phyloP scores from a whole-genome alignment of 2,329 filamentous ascomycete species.

The Aureobasidium sp. region DNA sequence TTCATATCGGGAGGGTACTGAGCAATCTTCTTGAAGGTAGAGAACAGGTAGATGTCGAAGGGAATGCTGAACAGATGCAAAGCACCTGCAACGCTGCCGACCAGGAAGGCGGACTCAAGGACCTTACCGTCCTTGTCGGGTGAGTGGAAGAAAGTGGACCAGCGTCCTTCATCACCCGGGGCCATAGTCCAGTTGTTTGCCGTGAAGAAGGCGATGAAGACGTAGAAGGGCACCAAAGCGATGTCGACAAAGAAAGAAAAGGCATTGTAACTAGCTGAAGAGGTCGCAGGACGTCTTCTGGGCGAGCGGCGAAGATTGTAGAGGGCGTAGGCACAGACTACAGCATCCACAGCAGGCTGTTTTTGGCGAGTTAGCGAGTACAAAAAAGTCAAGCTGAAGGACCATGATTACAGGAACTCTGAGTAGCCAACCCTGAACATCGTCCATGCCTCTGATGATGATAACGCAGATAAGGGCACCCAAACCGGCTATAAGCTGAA shows the following conservation, averaged over 20 bases:
- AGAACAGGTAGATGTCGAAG: constrained; percentile 66
- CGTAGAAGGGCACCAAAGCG: constrained; percentile 57
- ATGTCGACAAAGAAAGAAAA: constrained; percentile 71
- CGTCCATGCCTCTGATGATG: constrained; percentile 62
- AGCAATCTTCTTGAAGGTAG: constrained; percentile 76
- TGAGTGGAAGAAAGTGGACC: constrained; percentile 59
- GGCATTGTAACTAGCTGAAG: constrained; percentile 80
- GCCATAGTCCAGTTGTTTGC: constrained; percentile 46
- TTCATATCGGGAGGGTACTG: constrained; percentile 90
- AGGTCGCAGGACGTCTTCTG: constrained; percentile 65
- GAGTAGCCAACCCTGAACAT: constrained; percentile 65
- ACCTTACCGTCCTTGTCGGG: constrained; percentile 56
- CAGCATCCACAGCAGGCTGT: constrained; percentile 67
- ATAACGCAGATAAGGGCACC: constrained; percentile 71
- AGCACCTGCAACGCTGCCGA: constrained; percentile 55
- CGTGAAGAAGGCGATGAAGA: constrained; percentile 51
- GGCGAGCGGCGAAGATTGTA: constrained; percentile 71
- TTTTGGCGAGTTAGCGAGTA: not conserved
- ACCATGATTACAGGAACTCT: constrained; percentile 59
- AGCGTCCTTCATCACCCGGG: constrained; percentile 44
- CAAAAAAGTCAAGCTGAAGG: not conserved
- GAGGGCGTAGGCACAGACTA: constrained; percentile 69
- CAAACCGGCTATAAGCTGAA: constrained; percentile 61
- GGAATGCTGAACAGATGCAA: constrained; percentile 65
- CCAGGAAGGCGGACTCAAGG: constrained; percentile 57